Conservation (phyloP, 768 basidiomycete genomes). For the Fomitopsis serialis region DNA sequence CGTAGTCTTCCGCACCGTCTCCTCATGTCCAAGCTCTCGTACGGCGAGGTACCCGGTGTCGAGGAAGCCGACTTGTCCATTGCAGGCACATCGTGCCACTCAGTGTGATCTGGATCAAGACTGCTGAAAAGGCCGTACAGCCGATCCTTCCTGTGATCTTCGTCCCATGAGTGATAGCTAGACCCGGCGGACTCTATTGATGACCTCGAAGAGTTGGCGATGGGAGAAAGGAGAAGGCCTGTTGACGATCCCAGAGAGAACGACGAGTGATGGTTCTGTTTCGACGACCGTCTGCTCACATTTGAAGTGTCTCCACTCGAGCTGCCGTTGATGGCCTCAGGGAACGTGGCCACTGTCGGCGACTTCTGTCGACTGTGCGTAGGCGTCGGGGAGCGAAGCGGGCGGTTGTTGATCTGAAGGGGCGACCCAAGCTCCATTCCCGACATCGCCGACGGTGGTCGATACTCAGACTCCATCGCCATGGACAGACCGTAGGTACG, state of each 20-base stretch:
- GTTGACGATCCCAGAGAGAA: constrained; percentile 7
- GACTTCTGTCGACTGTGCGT: constrained; percentile 54
- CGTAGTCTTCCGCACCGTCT: constrained; percentile 55
- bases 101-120: constrained; percentile 40
- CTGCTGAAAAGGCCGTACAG: constrained; percentile 50
- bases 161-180: constrained; percentile 82
- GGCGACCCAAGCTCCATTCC: constrained; percentile 46
- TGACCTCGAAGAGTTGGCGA: constrained; percentile 71
- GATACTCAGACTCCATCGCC: constrained; percentile 19
- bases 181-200: constrained; percentile 79
- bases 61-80: constrained; percentile 40
- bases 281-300: constrained; percentile 47
- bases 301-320: constrained; percentile 28
- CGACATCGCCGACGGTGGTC: constrained; percentile 45
- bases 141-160: constrained; percentile 47
- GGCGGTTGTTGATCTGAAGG: constrained; percentile 31
- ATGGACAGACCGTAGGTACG: constrained; percentile 18
- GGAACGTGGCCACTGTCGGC: constrained; percentile 46
- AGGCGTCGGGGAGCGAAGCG: constrained; percentile 59
- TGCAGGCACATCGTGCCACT: constrained; percentile 62
- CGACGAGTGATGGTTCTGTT: constrained; percentile 35
- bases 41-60: constrained; percentile 44
- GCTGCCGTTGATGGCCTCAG: constrained; percentile 24
- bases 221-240: constrained; percentile 61
- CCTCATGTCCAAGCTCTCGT: constrained; percentile 58